Base-by-base conservation (phyloP, 2,329 filamentous ascomycete species). In the Stagonosporopsis cucurbitacearum region DNA sequence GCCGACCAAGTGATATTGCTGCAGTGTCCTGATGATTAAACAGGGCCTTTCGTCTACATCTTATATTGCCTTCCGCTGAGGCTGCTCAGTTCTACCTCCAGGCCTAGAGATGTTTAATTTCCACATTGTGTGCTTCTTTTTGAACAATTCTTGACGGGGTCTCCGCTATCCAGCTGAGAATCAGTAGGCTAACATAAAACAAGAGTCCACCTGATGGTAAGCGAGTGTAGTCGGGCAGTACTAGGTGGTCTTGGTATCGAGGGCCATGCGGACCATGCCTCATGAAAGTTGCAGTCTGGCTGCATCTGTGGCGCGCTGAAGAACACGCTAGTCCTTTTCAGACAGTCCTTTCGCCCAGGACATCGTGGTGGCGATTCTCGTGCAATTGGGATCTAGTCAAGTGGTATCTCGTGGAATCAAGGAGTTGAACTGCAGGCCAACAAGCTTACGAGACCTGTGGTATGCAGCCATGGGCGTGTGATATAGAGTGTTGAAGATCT, bases 141-240 rank as follows among this genome's bases (percentile, higher is more conserved):
- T 39, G 32, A 32, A 23, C 25, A 44, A 32, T 19, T 20, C 33
- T 20, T 33, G 39, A 54, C 45, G 51, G 51, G 40, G 45, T 33
- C 30, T 20, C 51, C 39, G 45, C n/a, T 17, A 19, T 32, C 49
- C 51, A 54, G 51, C 51, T 54, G 51, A 50, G 33, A 35, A 40
- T 20, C n/a, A 15, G 33, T 45, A 9, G 25, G 40, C 51, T 54
- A 54, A 39, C 48, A n/a, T 40, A 45, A 22, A 26, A 37, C 32
- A 32, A 28, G 15, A 46, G 15, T 7, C 44, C 44, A 3, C 40
- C 22, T 44, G 5, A 40, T 15, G 25, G 40, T 28, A 54, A 35
- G 35, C 45, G 12, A 39, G 20, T 33, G 20, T 32, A 40, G 32
- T 48, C 44, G 40, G 19, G 40, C 33, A 32, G 40, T 25, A 15